Conservation (phyloP, 768 basidiomycete species). For the Lyophyllum atratum region DNA sequence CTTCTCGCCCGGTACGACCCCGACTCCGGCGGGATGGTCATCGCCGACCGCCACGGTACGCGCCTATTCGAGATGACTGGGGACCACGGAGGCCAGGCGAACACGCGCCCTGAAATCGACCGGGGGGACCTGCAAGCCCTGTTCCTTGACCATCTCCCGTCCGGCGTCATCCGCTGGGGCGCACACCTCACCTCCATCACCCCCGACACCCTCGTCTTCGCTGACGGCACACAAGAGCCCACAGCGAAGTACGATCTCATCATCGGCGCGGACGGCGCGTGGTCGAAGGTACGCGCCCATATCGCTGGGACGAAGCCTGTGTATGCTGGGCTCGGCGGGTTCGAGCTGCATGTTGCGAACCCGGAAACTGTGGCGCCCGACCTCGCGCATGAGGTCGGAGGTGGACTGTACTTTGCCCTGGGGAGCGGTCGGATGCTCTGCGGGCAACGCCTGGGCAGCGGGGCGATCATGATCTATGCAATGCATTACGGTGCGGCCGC, state of each 20-base stretch:
- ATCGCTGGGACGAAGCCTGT: slow-evolving; percentile 28
- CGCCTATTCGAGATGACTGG: slow-evolving; percentile 7
- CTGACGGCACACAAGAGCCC: slow-evolving; percentile 9
- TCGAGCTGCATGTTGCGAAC: slow-evolving; percentile 17
- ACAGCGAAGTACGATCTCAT: slow-evolving; percentile 22
- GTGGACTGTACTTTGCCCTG: slow-evolving; percentile 25
- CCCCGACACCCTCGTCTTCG: slow-evolving; percentile 9
- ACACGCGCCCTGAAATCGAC: slow-evolving; percentile 27
- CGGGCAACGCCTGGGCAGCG: slow-evolving; percentile 12
- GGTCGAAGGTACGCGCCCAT: slow-evolving; percentile 37
- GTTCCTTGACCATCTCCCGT: slow-evolving; percentile 24
- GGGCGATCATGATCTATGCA: slow-evolving; percentile 14
- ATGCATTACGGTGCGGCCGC: background rate
- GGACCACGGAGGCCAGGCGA: slow-evolving; percentile 1
- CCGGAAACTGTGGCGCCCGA: slow-evolving; percentile 21
- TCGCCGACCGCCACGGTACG: slow-evolving; percentile 17
- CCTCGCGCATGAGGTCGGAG: slow-evolving; percentile 25
- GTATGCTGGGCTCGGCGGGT: slow-evolving; percentile 31
- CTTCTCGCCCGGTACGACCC: slow-evolving; percentile 18
- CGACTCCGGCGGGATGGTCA: slow-evolving; percentile 11
- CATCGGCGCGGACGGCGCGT: slow-evolving; percentile 35
- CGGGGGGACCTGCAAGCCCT: slow-evolving; percentile 23
- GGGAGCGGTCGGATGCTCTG: slow-evolving; percentile 2
- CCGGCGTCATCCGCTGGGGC: slow-evolving; percentile 21
- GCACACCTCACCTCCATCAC: slow-evolving; percentile 17